Conservation (phyloP, 2,329 filamentous ascomycete species). For the Penicillium griseofulvum region DNA sequence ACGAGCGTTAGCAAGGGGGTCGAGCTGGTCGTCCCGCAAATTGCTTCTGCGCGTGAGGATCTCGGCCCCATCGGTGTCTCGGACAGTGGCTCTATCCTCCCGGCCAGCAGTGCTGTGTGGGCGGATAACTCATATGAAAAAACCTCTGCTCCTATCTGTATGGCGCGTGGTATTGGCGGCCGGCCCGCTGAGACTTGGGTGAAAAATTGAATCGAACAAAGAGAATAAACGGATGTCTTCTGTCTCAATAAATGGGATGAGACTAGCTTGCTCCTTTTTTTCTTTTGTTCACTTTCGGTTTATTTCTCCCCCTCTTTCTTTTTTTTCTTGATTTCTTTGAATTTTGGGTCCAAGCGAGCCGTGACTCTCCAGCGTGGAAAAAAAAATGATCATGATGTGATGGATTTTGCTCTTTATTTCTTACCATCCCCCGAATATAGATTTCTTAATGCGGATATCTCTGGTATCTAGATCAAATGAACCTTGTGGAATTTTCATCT, state of each 20-base stretch:
- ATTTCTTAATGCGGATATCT: slow-evolving; percentile 5
- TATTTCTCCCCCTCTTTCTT: neutral
- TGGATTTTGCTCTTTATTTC: slow-evolving; percentile 5
- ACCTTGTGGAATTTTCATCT: slow-evolving; percentile 13
- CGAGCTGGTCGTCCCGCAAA: slow-evolving; percentile 43
- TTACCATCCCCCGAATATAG: neutral
- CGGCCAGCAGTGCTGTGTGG: slow-evolving; percentile 32
- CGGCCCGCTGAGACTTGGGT: neutral
- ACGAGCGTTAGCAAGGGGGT: slow-evolving; percentile 35
- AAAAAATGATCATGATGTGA: slow-evolving; percentile 10
- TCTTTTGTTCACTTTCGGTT: neutral
- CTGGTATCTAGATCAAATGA: slow-evolving; percentile 5
- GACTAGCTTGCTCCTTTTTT: neutral
- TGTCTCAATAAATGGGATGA: neutral
- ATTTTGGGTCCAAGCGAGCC: neutral
- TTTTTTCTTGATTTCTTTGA: neutral
- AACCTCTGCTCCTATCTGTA: slow-evolving; percentile 13
- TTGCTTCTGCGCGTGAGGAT: slow-evolving; percentile 19
- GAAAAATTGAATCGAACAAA: slow-evolving; percentile 5
- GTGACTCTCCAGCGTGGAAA: slow-evolving; percentile 1
- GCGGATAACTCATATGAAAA: slow-evolving; percentile 15
- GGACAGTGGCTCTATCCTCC: slow-evolving; percentile 29
- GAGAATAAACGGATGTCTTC: neutral
- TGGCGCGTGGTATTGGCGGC: slow-evolving; percentile 5
- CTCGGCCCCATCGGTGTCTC: slow-evolving; percentile 17